phyloP scores from a whole-genome alignment of 2,329 filamentous ascomycete genomes.

The Aspergillus calidoustus region DNA sequence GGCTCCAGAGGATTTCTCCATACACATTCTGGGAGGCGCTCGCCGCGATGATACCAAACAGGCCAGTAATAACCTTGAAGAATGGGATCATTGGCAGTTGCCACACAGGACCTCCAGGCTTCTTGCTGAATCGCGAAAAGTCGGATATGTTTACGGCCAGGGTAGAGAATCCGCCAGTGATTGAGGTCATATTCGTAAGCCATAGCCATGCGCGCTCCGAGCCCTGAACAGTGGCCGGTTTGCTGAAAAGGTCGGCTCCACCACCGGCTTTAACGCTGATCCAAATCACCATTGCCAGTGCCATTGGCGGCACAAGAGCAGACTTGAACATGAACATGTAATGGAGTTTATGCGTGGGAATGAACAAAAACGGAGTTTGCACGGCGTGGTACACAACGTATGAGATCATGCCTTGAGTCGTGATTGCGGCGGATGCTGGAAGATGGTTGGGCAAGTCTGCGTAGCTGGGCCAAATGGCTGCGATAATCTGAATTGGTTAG shows the following conservation, averaged over 20 bases:
- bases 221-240: constrained; percentile 2
- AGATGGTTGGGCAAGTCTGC: constrained; percentile 7
- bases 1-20: constrained; percentile 4
- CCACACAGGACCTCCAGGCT: constrained; percentile 3
- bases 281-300: constrained; percentile 8
- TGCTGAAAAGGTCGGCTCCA: neutral
- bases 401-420: constrained; percentile 11
- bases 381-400: constrained; percentile 3
- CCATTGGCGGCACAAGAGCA: constrained; percentile 5
- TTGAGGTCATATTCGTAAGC: constrained; percentile 5
- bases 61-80: constrained; percentile 3
- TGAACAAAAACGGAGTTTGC: constrained; percentile 8
- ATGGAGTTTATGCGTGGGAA: constrained; percentile 4
- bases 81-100: constrained; percentile 7
- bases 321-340: constrained; percentile 13
- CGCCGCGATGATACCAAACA: constrained; percentile 5
- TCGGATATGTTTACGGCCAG: constrained; percentile 8
- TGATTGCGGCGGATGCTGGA: constrained; percentile 5
- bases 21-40: constrained; percentile 9
- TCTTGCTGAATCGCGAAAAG: constrained; percentile 10
- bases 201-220: constrained; percentile 4
- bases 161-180: constrained; percentile 6
- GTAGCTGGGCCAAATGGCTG: constrained; percentile 7
- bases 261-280: constrained; percentile 6
- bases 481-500: neutral